Evolutionary conservation across 768 basidiomycete genomes (phyloP), one percentile per base, ranked within the genome.

Genomic region (Termitomyces sp.): DNA sequence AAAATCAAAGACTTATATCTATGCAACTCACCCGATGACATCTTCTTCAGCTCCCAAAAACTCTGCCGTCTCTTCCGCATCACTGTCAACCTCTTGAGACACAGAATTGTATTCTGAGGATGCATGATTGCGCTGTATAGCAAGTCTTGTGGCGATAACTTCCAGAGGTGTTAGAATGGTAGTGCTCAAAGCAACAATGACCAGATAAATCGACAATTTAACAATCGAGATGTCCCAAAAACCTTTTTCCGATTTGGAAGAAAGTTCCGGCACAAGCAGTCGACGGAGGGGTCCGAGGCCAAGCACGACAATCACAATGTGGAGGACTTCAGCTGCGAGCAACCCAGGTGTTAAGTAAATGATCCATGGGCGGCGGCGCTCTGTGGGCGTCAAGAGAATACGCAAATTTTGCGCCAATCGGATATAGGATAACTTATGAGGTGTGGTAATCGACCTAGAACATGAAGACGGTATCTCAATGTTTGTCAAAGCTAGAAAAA

Each of bases 51-150:
- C 70, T 16, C 86, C 88, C 25, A 82, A 77, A 62, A 84, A 93
- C 61, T 90, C 88, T 5, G 74, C 70, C 1, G 74, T 72, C 45
- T 83, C 81, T 56, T 89, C 81, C 3, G 73, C 75, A 62, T 88
- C 85, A 6, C 82, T 83, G 40, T 86, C 86, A 17, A 83, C 82
- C 62, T 92, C 89, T 65, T 90, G 88, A 4, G 83, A 73, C 31
- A 89, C 82, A 1, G 89, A 85, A 60, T 90, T 88, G 65, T 82
- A 89, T 54, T 87, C 89, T 5, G 84, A 73, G 16, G 86, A 84
- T 7, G 86, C 83, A 61, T 92, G 90, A 61, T 93, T 94, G 53
- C 92, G 82, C 65, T 94, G 92, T 55, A 94, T 88, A 19, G 90
- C 87, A 5, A 94, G 79, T 48, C 90, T 77, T 14, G 87, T 89